phyloP scores from a whole-genome alignment of 768 basidiomycete genomes.

The Suillus brevipes region DNA sequence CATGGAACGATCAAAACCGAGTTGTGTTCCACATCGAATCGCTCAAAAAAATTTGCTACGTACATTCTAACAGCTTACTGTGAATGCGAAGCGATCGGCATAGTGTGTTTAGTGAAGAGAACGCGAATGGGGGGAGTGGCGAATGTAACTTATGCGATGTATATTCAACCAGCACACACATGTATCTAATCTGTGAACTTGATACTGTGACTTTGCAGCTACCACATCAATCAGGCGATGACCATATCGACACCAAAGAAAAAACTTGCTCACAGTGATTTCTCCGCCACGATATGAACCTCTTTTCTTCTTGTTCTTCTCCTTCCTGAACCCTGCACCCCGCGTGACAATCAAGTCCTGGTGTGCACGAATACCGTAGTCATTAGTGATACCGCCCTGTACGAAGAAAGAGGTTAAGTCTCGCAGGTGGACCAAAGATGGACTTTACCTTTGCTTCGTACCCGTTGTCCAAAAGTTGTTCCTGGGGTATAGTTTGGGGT shows the following conservation, averaged over 20 bases:
- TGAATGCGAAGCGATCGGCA: background rate
- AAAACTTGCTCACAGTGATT: slow-evolving; percentile 69
- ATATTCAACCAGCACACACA: slow-evolving; percentile 6
- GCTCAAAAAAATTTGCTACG: background rate
- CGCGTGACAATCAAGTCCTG: slow-evolving; percentile 90
- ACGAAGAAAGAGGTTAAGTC: background rate
- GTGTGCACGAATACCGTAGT: slow-evolving; percentile 87
- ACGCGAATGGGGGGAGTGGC: background rate
- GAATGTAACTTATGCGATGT: background rate
- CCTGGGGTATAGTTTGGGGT: slow-evolving; percentile 49
- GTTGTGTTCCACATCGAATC: background rate
- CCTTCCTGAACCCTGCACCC: slow-evolving; percentile 94
- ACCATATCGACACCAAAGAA: slow-evolving; percentile 1
- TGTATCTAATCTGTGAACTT: slow-evolving; percentile 63
- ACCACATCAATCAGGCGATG: slow-evolving; percentile 9
- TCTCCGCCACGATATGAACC: slow-evolving; percentile 94
- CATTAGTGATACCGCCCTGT: slow-evolving; percentile 64
- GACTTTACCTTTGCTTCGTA: slow-evolving; percentile 74
- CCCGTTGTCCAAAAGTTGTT: slow-evolving; percentile 60
- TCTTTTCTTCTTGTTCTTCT: slow-evolving; percentile 99
- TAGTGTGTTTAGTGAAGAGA: background rate
- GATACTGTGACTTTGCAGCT: slow-evolving; percentile 86
- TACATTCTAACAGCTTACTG: background rate
- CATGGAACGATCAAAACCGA: background rate
- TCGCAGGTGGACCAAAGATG: background rate